Conservation (phyloP, 148 eudicot genomes). For the Dianthus caryophyllus region DNA sequence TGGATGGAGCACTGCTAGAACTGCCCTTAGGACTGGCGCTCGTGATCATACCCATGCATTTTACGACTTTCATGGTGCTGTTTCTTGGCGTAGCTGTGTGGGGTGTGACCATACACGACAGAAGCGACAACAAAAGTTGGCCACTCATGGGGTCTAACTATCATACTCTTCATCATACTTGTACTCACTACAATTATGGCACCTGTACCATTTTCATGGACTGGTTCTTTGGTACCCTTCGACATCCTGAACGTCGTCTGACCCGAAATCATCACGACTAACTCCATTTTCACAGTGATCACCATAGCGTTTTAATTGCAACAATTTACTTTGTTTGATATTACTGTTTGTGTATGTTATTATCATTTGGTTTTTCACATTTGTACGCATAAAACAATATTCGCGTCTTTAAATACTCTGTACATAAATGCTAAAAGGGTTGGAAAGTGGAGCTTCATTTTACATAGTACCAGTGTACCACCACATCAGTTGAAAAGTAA, state of each 20-base stretch:
- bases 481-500: too few relatives aligned
- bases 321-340: too few relatives aligned
- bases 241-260: background rate
- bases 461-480: too few relatives aligned
- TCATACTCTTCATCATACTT: conserved; percentile 8
- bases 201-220: conserved; percentile 8
- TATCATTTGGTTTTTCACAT: too few relatives aligned
- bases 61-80: background rate
- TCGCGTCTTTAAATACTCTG: too few relatives aligned
- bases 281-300: too few relatives aligned
- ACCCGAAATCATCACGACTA: too few relatives aligned
- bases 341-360: too few relatives aligned
- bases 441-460: too few relatives aligned
- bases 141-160: background rate
- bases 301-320: too few relatives aligned
- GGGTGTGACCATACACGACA: background rate
- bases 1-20: conserved; percentile 5
- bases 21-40: background rate
- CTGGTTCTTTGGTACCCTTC: conserved; percentile 4
- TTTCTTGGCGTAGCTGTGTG: background rate
- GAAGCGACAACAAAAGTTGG: background rate
- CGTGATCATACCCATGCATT: background rate
- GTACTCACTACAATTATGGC: background rate
- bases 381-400: too few relatives aligned
- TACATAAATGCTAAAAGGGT: too few relatives aligned